phyloP scores from a whole-genome alignment of 2,329 filamentous ascomycete species.

The Fusarium foetens region DNA sequence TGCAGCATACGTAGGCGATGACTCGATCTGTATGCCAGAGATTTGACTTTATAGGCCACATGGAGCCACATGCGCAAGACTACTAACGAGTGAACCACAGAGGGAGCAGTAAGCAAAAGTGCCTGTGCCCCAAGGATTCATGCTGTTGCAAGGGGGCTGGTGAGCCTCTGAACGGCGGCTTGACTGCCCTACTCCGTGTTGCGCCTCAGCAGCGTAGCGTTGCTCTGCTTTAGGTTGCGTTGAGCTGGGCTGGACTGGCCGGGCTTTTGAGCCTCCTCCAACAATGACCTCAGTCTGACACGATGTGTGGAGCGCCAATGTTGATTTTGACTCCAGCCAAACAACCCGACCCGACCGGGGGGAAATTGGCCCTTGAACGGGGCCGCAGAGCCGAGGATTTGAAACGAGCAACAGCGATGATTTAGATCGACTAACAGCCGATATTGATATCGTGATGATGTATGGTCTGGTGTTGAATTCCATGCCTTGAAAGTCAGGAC shows the following conservation, averaged over 20 bases:
- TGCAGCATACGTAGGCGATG: conserved; percentile 6
- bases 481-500: conserved; percentile 3
- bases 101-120: conserved; percentile 14
- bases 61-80: conserved; percentile 8
- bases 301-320: conserved; percentile 37
- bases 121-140: not conserved
- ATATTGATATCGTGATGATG: conserved; percentile 18
- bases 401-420: conserved; percentile 29
- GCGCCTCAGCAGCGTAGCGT: conserved; percentile 19
- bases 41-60: conserved; percentile 11
- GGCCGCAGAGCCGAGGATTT: conserved; percentile 24
- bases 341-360: conserved; percentile 25
- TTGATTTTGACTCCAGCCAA: conserved; percentile 29
- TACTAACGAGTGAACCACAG: not conserved
- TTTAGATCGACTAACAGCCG: conserved; percentile 35
- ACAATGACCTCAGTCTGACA: conserved; percentile 44
- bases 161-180: conserved; percentile 8
- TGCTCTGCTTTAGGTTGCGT: not conserved
- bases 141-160: conserved; percentile 23
- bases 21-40: conserved; percentile 2
- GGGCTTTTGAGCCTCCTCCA: conserved; percentile 36
- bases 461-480: not conserved
- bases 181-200: conserved; percentile 17
- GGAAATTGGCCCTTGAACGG: conserved; percentile 32
- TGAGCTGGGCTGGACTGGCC: conserved; percentile 11